phyloP scores from a whole-genome alignment of 257 asterid species.

The Petunia axillaris region DNA sequence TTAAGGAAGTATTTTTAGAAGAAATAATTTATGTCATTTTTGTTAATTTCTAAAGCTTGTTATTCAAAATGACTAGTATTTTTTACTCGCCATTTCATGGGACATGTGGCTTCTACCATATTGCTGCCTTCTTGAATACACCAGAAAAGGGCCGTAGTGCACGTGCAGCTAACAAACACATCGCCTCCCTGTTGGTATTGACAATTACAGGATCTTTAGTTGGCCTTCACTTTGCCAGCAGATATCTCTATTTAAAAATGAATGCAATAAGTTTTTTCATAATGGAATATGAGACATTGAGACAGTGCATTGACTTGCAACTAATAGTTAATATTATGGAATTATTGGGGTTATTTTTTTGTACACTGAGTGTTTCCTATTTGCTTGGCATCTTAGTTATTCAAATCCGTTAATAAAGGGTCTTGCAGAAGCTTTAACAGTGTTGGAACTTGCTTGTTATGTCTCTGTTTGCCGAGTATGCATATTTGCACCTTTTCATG shows the following conservation, averaged over 20 bases:
- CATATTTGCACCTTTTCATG: too few species aligned
- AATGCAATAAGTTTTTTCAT: neutral
- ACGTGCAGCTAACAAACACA: conserved; percentile 1
- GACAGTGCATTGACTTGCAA: neutral
- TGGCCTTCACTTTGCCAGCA: neutral
- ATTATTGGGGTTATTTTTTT: neutral
- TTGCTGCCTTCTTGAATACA: neutral
- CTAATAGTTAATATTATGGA: neutral
- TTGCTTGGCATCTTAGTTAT: neutral
- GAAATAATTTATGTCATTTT: neutral
- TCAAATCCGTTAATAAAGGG: neutral
- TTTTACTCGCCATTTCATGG: neutral
- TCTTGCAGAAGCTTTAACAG: neutral
- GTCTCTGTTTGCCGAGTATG: too few species aligned
- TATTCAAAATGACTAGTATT: neutral
- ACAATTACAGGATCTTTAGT: neutral
- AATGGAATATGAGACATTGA: neutral
- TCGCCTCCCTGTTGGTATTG: neutral
- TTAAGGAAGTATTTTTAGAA: neutral
- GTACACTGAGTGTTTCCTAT: neutral
- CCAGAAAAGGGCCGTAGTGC: neutral
- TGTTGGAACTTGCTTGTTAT: neutral
- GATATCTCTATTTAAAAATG: neutral
- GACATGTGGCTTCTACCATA: neutral
- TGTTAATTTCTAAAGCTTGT: neutral